Evolutionary conservation across 2,329 filamentous ascomycete genomes (phyloP), one percentile per base, ranked within the genome.

Genomic region (Anthostomella pinea): DNA sequence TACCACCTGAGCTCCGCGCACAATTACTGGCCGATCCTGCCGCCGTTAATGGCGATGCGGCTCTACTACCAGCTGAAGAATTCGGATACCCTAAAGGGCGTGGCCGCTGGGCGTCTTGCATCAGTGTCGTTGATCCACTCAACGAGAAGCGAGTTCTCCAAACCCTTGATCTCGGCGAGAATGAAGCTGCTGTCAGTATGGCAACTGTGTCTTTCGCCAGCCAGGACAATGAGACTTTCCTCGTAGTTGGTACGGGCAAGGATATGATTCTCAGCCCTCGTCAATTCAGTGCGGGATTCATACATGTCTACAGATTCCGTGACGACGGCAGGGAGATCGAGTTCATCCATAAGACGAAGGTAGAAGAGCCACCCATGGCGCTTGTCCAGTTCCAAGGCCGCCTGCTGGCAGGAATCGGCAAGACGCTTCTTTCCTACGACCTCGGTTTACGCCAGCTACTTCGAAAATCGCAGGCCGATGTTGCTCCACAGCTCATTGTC

Each of bases 261-360:
- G 87, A 98, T 59, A 81, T 97, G 71, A 72, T 83, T 11, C 75
- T 90, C 39, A 87, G 76, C 46, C 89, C 90, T 8, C 77, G 83
- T 33, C 83, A 82, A 33, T 90, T 79, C 49, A 80, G 76, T 1
- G 81, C 81, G 43, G 93, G 91, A 1, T 95, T 84, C 51, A 86
- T 98, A 22, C 87, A 96, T 54, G 85, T 97, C 17, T 98, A 96
- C 63, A 81, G 88, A 26, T 87, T 98, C 61, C 78, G 85, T 33
- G 85, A 94, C 31, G 81, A 88, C 44, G 94, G 94, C n/a, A 81
- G 81, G 37, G 81, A 88, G 53, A 75, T 98, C 11, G 87, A 96
- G 56, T 93, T 97, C 40, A 90, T 96, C 45, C 93, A 98, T 67
- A 96, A 96, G 64, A 98, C 94, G 1, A 88, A 89, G 54, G 77